phyloP scores from a whole-genome alignment of 306 rosid species.

The Vigna angularis region DNA sequence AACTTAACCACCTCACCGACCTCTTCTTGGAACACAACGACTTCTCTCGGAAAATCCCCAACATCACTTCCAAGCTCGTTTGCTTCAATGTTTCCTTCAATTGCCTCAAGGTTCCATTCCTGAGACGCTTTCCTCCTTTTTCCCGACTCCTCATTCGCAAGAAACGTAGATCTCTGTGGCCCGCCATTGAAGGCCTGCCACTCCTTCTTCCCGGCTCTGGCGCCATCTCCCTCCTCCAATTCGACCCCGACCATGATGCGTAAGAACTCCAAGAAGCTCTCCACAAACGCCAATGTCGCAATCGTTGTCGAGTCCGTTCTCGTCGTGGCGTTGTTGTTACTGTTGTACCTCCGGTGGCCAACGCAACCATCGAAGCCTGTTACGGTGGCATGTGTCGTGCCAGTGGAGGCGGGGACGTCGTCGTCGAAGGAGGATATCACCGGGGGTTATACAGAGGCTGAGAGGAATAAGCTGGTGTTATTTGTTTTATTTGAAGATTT shows the following conservation, averaged over 20 bases:
- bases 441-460: slow-evolving; percentile 76
- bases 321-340: slow-evolving; percentile 35
- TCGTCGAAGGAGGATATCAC: slow-evolving; percentile 98
- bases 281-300: slow-evolving; percentile 76
- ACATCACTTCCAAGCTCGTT: slow-evolving; percentile 38
- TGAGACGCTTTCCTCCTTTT: slow-evolving; percentile 47
- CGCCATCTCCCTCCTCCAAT: slow-evolving; percentile 56
- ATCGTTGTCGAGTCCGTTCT: slow-evolving; percentile 61
- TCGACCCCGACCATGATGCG: background rate
- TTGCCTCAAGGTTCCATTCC: slow-evolving; percentile 91
- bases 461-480: slow-evolving; percentile 90
- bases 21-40: slow-evolving; percentile 65
- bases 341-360: slow-evolving; percentile 60
- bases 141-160: slow-evolving; percentile 63
- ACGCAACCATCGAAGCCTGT: slow-evolving; percentile 61
- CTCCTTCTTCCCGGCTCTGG: slow-evolving; percentile 85
- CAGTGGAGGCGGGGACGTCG: slow-evolving; percentile 83
- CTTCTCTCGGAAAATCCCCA: slow-evolving; percentile 75
- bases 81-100: slow-evolving; percentile 73
- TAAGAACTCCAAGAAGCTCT: slow-evolving; percentile 71
- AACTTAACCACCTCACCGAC: slow-evolving; percentile 72
- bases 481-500: slow-evolving; percentile 31
- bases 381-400: slow-evolving; percentile 44
- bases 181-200: slow-evolving; percentile 65
- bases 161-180: slow-evolving; percentile 81